phyloP scores from a whole-genome alignment of 306 rosid genomes.

The Lablab purpureus region DNA sequence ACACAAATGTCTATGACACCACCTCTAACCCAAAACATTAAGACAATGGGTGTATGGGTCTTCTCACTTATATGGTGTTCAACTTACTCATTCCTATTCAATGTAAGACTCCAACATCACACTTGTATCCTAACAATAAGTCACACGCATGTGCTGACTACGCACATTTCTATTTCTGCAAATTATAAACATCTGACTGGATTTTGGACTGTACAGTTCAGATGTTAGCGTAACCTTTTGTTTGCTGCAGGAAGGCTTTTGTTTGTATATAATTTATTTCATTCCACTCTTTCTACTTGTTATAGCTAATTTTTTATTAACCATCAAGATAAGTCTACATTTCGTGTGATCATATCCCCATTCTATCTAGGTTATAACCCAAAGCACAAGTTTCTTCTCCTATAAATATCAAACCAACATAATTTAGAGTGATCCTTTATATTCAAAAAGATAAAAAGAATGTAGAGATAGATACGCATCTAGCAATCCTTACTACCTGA shows the following conservation, averaged over 20 bases:
- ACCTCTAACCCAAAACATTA: too few relatives aligned
- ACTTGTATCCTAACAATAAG: too few relatives aligned
- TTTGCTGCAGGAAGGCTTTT: background rate
- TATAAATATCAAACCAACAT: background rate
- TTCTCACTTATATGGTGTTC: too few relatives aligned
- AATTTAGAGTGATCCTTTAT: background rate
- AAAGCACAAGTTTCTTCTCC: background rate
- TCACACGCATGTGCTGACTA: background rate
- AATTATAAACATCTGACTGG: background rate
- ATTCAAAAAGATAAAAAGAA: constrained; percentile 4
- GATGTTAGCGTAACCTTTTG: constrained; percentile 6
- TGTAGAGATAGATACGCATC: constrained; percentile 29
- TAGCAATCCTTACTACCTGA: constrained; percentile 68
- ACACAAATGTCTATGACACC: too few relatives aligned
- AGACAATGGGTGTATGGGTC: too few relatives aligned
- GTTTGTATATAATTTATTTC: background rate
- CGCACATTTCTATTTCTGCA: background rate
- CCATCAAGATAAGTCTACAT: constrained; percentile 13
- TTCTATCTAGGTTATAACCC: constrained; percentile 20
- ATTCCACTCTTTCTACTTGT: constrained; percentile 1
- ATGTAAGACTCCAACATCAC: too few relatives aligned
- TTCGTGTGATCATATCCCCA: constrained; percentile 4
- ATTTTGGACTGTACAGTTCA: background rate
- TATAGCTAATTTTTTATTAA: background rate
- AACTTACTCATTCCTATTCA: too few relatives aligned